Evolutionary conservation across 2,329 filamentous ascomycete species (phyloP).

Genomic region (Paraconiothyrium brasiliense): DNA sequence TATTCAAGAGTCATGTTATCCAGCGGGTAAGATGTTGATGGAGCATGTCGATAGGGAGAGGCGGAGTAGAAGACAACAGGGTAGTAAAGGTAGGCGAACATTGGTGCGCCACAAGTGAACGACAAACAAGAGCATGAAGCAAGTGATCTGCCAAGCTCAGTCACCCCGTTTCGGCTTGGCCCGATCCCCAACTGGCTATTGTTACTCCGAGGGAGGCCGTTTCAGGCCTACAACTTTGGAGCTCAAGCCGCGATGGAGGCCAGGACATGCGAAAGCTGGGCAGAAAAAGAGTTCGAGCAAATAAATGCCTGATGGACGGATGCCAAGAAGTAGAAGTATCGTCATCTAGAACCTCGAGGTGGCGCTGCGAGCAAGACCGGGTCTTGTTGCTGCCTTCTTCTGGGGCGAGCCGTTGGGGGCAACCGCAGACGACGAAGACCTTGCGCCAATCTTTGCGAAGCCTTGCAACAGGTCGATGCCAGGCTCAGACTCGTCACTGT

Average conservation of each 20-base stretch:
- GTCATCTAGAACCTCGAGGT: conserved; percentile 44
- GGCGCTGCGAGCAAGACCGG: conserved; percentile 41
- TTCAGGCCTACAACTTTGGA: conserved; percentile 30
- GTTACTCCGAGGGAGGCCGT: conserved; percentile 31
- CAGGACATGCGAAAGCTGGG: conserved; percentile 11
- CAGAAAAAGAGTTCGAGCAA: not conserved
- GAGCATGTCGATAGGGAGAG: conserved; percentile 9
- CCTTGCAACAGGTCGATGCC: conserved; percentile 77
- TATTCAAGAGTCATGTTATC: conserved; percentile 29
- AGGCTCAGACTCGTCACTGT: conserved; percentile 68
- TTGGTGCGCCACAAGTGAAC: not conserved
- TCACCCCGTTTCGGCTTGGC: conserved; percentile 14
- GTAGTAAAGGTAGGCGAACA: not conserved
- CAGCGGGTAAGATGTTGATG: conserved; percentile 20
- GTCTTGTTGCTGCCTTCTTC: conserved; percentile 37
- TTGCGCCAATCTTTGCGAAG: conserved; percentile 75
- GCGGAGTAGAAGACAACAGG: conserved; percentile 24
- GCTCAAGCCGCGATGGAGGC: conserved; percentile 30
- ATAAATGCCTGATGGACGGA: not conserved
- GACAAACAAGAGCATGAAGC: not conserved
- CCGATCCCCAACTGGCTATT: conserved; percentile 27
- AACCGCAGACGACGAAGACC: conserved; percentile 33
- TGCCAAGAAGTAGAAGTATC: not conserved
- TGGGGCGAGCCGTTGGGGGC: conserved; percentile 48
- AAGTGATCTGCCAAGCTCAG: not conserved